phyloP scores from a whole-genome alignment of 495 filamentous ascomycete genomes.

The Xylaria castorea region DNA sequence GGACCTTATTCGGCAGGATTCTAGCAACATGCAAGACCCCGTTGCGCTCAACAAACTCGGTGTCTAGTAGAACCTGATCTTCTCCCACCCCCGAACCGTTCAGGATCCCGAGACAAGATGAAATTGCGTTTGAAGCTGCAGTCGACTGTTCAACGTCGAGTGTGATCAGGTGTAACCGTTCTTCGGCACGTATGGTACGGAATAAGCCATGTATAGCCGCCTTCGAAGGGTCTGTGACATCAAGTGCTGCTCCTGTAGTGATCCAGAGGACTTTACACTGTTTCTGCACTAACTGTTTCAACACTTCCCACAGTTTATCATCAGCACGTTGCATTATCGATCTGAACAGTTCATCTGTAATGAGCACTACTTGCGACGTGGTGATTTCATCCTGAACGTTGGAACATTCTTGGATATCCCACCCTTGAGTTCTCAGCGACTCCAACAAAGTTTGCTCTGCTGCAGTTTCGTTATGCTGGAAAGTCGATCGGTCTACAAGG shows the following conservation, averaged over 20 bases:
- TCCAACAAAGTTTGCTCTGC: background rate
- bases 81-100: background rate
- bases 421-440: background rate
- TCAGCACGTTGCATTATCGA: background rate
- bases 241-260: background rate
- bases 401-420: background rate
- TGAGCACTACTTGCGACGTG: background rate
- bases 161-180: background rate
- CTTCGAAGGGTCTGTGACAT: background rate
- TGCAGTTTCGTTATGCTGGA: background rate
- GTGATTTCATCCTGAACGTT: background rate
- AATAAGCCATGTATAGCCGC: background rate
- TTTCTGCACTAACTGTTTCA: background rate
- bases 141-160: constrained; percentile 9
- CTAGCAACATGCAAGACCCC: background rate
- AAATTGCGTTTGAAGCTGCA: background rate
- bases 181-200: background rate
- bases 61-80: background rate
- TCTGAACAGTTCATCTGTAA: background rate
- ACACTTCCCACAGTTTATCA: background rate
- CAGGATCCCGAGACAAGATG: background rate
- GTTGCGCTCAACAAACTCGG: background rate
- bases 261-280: background rate
- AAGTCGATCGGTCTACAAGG: background rate
- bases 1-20: background rate